Percentiles rank a stretch among this genome's conserved stretches.
phyloP scores from a whole-genome alignment of 2,329 filamentous ascomycete species.

The Pyrenophora graminea region DNA sequence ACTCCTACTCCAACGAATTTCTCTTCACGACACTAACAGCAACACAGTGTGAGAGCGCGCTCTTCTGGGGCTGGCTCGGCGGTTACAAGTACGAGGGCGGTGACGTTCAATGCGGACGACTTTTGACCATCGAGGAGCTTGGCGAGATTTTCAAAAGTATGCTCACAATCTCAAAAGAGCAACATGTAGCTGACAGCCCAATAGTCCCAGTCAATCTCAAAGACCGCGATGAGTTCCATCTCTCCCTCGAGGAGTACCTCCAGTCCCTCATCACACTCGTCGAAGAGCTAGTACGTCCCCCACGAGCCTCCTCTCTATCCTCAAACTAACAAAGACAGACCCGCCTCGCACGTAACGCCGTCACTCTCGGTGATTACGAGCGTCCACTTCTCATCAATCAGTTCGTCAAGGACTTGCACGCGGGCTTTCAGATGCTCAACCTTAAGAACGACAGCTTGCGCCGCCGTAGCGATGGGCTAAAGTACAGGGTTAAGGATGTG shows the following conservation, averaged over 20 bases:
- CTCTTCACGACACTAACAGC: conserved; percentile 9
- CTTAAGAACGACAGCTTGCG: conserved; percentile 93
- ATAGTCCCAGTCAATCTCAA: conserved; percentile 89
- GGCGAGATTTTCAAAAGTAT: conserved; percentile 75
- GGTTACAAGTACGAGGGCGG: conserved; percentile 63
- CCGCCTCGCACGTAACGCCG: conserved; percentile 89
- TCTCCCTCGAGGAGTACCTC: conserved; percentile 97
- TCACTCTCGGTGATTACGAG: conserved; percentile 85
- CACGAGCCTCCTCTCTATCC: background rate
- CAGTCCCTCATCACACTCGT: conserved; percentile 84
- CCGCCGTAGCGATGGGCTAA: conserved; percentile 87
- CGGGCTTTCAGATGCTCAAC: conserved; percentile 95
- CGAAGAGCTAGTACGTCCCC: conserved; percentile 72
- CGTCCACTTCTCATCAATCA: conserved; percentile 84
- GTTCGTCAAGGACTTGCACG: conserved; percentile 94
- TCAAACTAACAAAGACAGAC: conserved; percentile 51
- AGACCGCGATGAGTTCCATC: conserved; percentile 85
- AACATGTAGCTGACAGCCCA: conserved; percentile 10
- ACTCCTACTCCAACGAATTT: background rate
- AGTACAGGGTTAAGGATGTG: conserved; percentile 97
- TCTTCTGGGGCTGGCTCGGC: conserved; percentile 77
- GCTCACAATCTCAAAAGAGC: conserved; percentile 19
- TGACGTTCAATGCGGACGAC: conserved; percentile 61
- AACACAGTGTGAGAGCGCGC: conserved; percentile 59
- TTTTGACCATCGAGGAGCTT: conserved; percentile 87